Evolutionary conservation across 441 rosid species (phyloP), one percentile per base, ranked within the genome.

Genomic region (Theobroma grandiflorum): DNA sequence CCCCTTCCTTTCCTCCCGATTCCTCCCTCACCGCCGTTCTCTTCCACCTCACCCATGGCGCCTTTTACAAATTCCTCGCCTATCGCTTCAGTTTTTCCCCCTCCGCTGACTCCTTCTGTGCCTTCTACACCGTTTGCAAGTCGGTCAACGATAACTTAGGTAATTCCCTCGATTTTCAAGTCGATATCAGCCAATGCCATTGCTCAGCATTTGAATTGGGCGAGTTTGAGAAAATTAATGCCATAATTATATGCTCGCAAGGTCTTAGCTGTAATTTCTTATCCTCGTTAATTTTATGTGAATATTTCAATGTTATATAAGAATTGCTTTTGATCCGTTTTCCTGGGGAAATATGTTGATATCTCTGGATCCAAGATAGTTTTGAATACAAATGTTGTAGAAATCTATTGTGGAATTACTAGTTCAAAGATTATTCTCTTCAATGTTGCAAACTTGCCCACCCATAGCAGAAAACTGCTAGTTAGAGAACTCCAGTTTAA

Each of bases 41-140:
- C 81, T 91, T 86, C 86, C 95, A 95, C 80, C 94, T 95, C 75
- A 84, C 98, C 43, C 98, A 93, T 53, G 92, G 70, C 78, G 87
- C 89, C 33, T 87, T 93, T 8, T 93, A 90, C 79, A 80, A 82
- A 31, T 83, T 88, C 4, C 76, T 88, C 2, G 84, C 89, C 7
- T 81, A 74, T 26, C 75, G 84, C 35, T 95, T 93, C 76, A 91
- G 88, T 0, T 84, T 91, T 14, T 86, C 85, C 7, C 88, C 94
- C 26, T 57, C 88, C 0, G 68, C 88, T 2, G 86, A 83, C 14
- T 90, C 98, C n/a, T 92, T 93, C 76, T 90, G 90, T 10, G 87
- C 88, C 20, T 93, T 92, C 83, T 91, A 90, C 83, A 71, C 88
- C 1, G 91, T 89, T 15, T 91, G 96, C 59, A 93, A 90, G 80